Evolutionary conservation across 129 eudicot genomes (phyloP), one percentile per base, ranked within the genome.

Genomic region (Tagetes erecta): DNA sequence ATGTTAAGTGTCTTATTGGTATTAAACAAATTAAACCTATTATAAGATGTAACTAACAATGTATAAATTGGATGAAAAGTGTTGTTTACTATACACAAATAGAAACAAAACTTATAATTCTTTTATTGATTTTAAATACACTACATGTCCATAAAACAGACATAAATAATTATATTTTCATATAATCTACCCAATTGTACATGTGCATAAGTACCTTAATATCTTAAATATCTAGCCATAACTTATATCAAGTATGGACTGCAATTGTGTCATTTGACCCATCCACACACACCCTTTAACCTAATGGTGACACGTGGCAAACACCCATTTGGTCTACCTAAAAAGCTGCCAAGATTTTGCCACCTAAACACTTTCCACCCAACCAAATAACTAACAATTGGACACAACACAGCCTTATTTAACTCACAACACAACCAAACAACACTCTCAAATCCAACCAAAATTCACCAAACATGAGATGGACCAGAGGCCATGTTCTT

Each of bases 401-500:
- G 71, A 52, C 14, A 53, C 34, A 27, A 1, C 45, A 37, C 2
- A 33, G 35, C 74, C 70, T 79, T 79, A 79, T 79, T 52, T 79
- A 79, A 79, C 70, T 72, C 67, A 72, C 76, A 47, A 30, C 37
- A 9, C 59, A 27, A 39, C 64, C 68, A 20, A 20, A 20, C 27
- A 20, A 20, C 27, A 20, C 27, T 63, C 82, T 63, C 70, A 71
- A 6, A 75, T 9, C 42, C 83, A 45, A 57, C 58, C 50, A 81
- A 73, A 76, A 20, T 13, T 62, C 68, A 51, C 56, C 27, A 71
- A 67, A 2, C 4, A 91, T 92, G 96, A 85, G 72, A 63, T 92
- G 97, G 97, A 86, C 79, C n/a, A 85, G 96, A 82, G 96, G 96
- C 73, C 84, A 60, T 56, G 75, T 78, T 62, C 76, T 92, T 45